These are phyloP conservation scores for Euclidium syriacum DNA, from an alignment of 345 rosid species.

Conservation along the genomic window DNA sequence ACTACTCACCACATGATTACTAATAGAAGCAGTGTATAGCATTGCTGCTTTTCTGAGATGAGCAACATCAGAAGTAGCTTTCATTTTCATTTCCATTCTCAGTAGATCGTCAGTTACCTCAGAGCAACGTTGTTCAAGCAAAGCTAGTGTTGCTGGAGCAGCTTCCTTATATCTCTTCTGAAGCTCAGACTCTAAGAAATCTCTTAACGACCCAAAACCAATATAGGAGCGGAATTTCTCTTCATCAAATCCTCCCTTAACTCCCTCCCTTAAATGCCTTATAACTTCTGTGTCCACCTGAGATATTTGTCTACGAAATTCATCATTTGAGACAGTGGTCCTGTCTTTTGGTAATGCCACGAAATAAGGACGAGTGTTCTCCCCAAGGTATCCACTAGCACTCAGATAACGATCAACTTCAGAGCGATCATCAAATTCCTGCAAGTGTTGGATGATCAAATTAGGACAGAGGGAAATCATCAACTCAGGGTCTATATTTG, in stretches of 20 bases:
- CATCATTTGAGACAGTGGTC: conserved; percentile 73
- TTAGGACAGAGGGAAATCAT: background rate
- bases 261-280: conserved; percentile 68
- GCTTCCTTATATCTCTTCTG: conserved; percentile 94
- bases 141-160: conserved; percentile 91
- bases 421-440: conserved; percentile 83
- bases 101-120: conserved; percentile 62
- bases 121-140: conserved; percentile 85
- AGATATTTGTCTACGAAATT: conserved; percentile 77
- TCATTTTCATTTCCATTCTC: conserved; percentile 65
- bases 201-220: conserved; percentile 81
- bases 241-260: conserved; percentile 93
- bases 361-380: conserved; percentile 73
- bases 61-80: conserved; percentile 88
- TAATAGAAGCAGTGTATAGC: conserved; percentile 74
- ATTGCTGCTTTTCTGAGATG: conserved; percentile 83
- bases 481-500: background rate
- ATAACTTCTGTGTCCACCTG: conserved; percentile 72
- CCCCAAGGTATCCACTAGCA: conserved; percentile 95
- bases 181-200: conserved; percentile 82
- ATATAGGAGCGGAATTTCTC: conserved; percentile 61
- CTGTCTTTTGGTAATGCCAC: conserved; percentile 94
- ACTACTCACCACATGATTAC: conserved; percentile 78
- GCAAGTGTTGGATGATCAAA: conserved; percentile 20
- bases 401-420: conserved; percentile 90